Base-by-base conservation (phyloP, 1,284 basidiomycete species). In the Porogramme epimiltina region DNA sequence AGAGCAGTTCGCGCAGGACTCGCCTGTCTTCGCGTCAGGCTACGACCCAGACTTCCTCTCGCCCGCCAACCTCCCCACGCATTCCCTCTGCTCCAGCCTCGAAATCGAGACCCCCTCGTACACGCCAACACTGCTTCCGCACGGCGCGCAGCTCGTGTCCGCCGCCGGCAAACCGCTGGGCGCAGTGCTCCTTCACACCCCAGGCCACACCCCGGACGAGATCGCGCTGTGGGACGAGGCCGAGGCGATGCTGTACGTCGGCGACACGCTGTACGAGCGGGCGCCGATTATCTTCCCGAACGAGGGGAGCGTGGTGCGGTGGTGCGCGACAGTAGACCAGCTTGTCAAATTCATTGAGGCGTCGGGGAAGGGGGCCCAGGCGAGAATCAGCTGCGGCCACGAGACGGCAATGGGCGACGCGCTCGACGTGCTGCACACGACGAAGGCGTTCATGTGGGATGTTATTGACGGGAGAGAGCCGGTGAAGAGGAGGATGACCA, bases 181-280 rank as follows among this genome's bases (percentile, higher is more conserved):
- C 0, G 54, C 81, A 24, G 70, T 56, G 3, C 64, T 81, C 43
- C 67, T 82, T 45, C 80, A 82, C 53, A 80, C 78, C 0, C 80
- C 79, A 0, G 80, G 80, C 18, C 81, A 83, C 51, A 81, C 77
- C 0, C 82, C 80, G 4, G 81, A 82, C 63, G 75, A 81, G 55
- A 63, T 81, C 18, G 79, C 79, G 0, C 48, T 80, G 4, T 82
- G 79, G 68, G 77, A 82, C 46, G 65, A 62, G 13, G 60, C 56
- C 3, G 79, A 82, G 46, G 64, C 64, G 47, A 78, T 81, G 76
- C 66, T 81, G 0, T 81, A 80, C 42, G 78, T 80, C 16, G 80
- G 81, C 2, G 80, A 84, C 54, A 76, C 78, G 26, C 62, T 81
- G 34, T 82, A 84, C 52, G 80, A 83, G 56, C 65, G 73, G 52